Evolutionary conservation across 495 filamentous ascomycete genomes (phyloP).

Genomic region (Entonaema liquescens): DNA sequence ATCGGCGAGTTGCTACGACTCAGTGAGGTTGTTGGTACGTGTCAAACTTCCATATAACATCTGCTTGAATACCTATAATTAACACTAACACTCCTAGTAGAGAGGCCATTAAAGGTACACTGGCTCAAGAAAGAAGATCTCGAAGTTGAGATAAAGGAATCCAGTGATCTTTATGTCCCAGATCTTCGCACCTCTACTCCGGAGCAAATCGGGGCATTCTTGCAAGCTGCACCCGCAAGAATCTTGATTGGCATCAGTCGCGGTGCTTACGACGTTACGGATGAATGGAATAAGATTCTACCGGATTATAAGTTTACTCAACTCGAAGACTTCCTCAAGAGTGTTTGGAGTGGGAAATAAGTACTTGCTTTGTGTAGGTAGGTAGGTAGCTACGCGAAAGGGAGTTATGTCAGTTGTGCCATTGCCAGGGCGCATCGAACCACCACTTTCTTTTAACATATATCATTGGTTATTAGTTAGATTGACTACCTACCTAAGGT

Average conservation of each 20-base stretch:
- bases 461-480: no score
- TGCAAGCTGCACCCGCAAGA: slow-evolving; percentile 41
- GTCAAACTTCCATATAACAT: slow-evolving; percentile 21
- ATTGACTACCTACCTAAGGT: no score
- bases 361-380: neutral
- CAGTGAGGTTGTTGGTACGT: slow-evolving; percentile 58
- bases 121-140: slow-evolving; percentile 55
- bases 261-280: slow-evolving; percentile 52
- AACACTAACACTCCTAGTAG: slow-evolving; percentile 16
- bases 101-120: slow-evolving; percentile 51
- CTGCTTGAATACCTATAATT: neutral
- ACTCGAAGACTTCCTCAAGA: slow-evolving; percentile 55
- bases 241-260: slow-evolving; percentile 49
- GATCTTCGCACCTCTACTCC: slow-evolving; percentile 54
- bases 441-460: neutral
- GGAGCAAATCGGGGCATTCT: slow-evolving; percentile 47
- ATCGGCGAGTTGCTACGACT: slow-evolving; percentile 53
- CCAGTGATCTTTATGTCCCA: slow-evolving; percentile 48
- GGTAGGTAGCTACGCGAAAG: no score
- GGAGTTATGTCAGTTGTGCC: no score
- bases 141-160: slow-evolving; percentile 47
- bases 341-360: slow-evolving; percentile 55
- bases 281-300: slow-evolving; percentile 61
- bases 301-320: slow-evolving; percentile 60
- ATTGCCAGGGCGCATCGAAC: no score